These are phyloP conservation scores for Cucurbita pepo DNA, from an alignment of 306 rosid species.

Conservation along the genomic window DNA sequence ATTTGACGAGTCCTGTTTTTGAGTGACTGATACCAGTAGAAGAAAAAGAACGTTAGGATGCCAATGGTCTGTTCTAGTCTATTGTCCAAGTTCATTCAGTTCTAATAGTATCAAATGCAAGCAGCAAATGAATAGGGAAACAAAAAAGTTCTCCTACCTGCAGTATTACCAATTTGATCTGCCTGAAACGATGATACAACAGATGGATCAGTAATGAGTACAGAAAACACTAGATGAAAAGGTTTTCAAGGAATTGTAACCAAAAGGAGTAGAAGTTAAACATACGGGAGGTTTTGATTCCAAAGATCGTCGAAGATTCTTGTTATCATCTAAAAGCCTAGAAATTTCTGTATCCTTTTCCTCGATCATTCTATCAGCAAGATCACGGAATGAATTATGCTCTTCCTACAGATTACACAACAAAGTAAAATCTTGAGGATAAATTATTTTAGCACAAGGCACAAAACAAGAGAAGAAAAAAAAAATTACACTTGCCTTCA, in stretches of 20 bases:
- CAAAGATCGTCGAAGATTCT: constrained; percentile 56
- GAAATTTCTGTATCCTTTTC: constrained; percentile 85
- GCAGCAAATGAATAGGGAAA: background rate
- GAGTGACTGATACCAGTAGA: constrained; percentile 37
- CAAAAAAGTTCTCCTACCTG: constrained; percentile 38
- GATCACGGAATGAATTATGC: constrained; percentile 73
- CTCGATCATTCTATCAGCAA: constrained; percentile 84
- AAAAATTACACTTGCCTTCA: constrained; percentile 46
- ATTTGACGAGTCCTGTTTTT: constrained; percentile 43
- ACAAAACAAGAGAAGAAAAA: constrained; percentile 7
- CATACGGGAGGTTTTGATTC: constrained; percentile 58
- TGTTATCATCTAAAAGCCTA: constrained; percentile 63
- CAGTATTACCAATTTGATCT: constrained; percentile 26
- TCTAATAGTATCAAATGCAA: background rate
- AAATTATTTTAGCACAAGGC: background rate
- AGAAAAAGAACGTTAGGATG: constrained; percentile 8
- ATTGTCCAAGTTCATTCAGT: constrained; percentile 5
- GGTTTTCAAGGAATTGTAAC: background rate
- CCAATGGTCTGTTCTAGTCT: constrained; percentile 8
- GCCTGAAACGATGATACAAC: constrained; percentile 39
- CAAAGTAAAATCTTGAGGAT: constrained; percentile 12
- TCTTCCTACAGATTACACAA: constrained; percentile 48
- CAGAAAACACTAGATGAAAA: background rate
- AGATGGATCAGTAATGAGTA: background rate
- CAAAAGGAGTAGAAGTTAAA: constrained; percentile 10